Evolutionary conservation across 2,329 filamentous ascomycete genomes (phyloP), one percentile per base, ranked within the genome.

Genomic region (Fusarium nurragi): DNA sequence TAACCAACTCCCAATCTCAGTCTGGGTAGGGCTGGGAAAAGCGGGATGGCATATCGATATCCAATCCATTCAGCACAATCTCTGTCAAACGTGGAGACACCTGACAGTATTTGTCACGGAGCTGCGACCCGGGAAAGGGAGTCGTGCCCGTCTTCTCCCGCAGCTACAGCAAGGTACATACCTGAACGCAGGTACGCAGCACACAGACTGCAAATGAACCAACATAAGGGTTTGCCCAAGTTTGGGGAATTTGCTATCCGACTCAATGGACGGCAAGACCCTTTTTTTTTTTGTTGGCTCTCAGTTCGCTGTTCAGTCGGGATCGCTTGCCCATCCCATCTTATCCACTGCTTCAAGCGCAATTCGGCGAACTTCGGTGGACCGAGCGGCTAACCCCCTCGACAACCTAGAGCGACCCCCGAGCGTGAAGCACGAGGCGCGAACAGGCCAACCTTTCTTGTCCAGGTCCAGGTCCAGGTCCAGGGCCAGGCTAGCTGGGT

Each of bases 1-100:
- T 38, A 61, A 38, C 19, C 47, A 19, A 10, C 44, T 28, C 26
- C 13, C 21, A 4, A 26, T 45, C 26, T 18, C n/a, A 26, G 52
- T 49, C 26, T 61, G 48, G 28, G 41, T 67, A 66, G 58, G 63
- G 63, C 63, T 66, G 63, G 51, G 39, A 53, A 63, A 64, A 47
- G 57, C 48, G 57, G 62, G 53, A 58, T 66, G 37, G 26, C 26
- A 45, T 26, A 23, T 64, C 52, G 26, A 45, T 26, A 23, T 64
- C 52, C 28, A 64, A 39, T 36, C 37, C 30, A 36, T 34, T 22
- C 36, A 39, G 25, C 38, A 32, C 40, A 38, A 46, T 40, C 41
- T 34, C 30, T 39, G 39, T 22, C 30, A 46, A 63, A 50, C 47
- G 63, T 47, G 63, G 58, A 64, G 58, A 58, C 30, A n/a, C 16